Conservation (phyloP, 1,139 yeast species). For the Candida pseudoviswanathii region DNA sequence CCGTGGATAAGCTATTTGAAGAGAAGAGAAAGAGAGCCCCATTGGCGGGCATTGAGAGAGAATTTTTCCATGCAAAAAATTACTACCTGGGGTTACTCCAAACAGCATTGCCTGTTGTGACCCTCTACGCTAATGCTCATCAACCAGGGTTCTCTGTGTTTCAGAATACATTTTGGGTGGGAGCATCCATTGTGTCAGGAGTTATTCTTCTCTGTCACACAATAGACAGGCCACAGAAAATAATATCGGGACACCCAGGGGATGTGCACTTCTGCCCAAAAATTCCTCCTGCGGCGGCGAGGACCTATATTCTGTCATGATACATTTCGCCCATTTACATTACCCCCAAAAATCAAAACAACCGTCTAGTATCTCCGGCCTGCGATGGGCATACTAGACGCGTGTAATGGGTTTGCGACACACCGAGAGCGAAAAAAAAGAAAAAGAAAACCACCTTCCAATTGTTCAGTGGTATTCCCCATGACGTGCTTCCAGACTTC, state of each 20-base stretch:
- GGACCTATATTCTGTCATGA: background rate
- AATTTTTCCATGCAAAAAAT: no score
- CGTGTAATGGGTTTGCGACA: no score
- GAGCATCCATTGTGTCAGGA: background rate
- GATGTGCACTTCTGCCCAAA: background rate
- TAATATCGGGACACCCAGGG: background rate
- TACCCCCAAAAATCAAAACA: background rate
- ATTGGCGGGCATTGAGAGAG: no score
- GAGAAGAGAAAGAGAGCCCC: no score
- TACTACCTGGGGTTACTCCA: no score
- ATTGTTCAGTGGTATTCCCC: no score
- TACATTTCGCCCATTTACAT: slow-evolving; percentile 1
- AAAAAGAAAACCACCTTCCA: no score
- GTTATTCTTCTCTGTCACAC: background rate
- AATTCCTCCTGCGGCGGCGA: background rate
- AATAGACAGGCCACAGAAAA: background rate
- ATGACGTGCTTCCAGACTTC: no score
- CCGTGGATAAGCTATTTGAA: no score
- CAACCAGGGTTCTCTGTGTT: slow-evolving; percentile 4
- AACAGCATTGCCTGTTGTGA: background rate
- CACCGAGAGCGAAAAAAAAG: background rate
- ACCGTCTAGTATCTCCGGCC: background rate
- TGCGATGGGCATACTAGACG: no score
- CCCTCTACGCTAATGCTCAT: background rate
- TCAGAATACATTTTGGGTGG: background rate